Evolutionary conservation across 176 grass and related monocot species (phyloP), one percentile per base, ranked within the genome.

Genomic region (Eleusine coracana): DNA sequence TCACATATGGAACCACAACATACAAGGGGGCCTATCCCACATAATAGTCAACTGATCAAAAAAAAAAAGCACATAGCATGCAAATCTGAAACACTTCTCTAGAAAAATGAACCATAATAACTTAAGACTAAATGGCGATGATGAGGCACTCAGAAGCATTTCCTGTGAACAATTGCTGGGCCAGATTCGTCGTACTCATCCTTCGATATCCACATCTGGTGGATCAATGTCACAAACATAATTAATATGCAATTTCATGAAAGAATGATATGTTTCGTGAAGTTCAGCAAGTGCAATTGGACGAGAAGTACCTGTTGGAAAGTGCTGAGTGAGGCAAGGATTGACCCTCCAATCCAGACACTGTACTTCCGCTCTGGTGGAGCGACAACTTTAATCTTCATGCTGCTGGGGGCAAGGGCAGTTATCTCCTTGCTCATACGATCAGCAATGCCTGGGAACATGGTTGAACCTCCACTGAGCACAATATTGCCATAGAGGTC

Each of bases 371-470:
- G 75, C 75, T 94, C 89, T 16, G 89, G 89, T 51, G 92, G 92
- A 49, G 92, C 89, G 0, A 91, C 89, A 0, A 91, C 92, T 83
- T 91, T 91, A 76, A 94, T 89, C 75, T 91, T 94, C 92, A 91
- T 94, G 89, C 86, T 94, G 86, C 74, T 68, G 3, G 86, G 92
- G 20, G 92, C 89, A 66, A 94, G 92, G 1, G 92, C 80, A 1
- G 77, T 89, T 68, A 96, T 93, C 91, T 96, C 94, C 86, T 93
- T 93, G 86, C 84, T 96, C 93, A 96, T 96, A 37, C 93, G 93
- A 65, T 96, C 93, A 75, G 85, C 90, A 2, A 96, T 93, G 45
- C 91, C 94, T 0, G 88, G 76, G 88, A 96, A 96, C 93, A 96
- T 93, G 7, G 88, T 93, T 39, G 93, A 82, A 10, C 93, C 93